Evolutionary conservation across 73 alveolate species (phyloP), one percentile per base, ranked within the genome.

Genomic region (Durusdinium trenchii): DNA sequence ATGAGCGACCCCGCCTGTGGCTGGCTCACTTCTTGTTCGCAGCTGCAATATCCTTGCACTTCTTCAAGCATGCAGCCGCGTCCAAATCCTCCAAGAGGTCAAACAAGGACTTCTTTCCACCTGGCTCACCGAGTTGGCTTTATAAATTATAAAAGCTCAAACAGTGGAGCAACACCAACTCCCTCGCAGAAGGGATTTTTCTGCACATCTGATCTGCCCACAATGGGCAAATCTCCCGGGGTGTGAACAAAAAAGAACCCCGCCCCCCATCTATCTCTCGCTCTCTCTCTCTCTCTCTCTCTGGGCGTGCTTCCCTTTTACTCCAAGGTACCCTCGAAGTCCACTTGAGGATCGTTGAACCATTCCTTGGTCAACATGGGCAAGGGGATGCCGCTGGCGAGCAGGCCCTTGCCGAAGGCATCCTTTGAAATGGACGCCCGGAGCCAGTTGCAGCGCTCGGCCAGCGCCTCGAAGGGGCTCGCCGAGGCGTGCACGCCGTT

Each of bases 401-500:
- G 64, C 60, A 46, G 52, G 48, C 83, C 95, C 95, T 86, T 89
- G 96, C 96, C 96, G 73, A 89, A 89, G 96, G 96, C 50, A 38
- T 92, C 98, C 98, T 92, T 52, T 60, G 91, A 35, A 62, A 92
- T 26, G 48, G 98, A 92, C 32, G 91, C 89, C 64, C 91, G 91
- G 82, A 92, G 82, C 98, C 98, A 92, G 91, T 92, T 92, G 91
- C 60, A 23, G 61, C 98, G 98, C 81, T 92, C 98, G 23, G 98
- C 98, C 89, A 92, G 81, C 45, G 96, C 96, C 99, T 94, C 99
- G 85, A 94, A 94, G 47, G 99, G 99, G 73, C 73, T 40, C 61
- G 99, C 99, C 1, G 99, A 94, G 54, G 99, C 99, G 73, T 94
- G 99, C 83, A 94, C 99, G 46, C 99, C 99, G 57, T 94, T 94